phyloP scores from a whole-genome alignment of 78 protist species.

The Cavenderia fasciculata region DNA sequence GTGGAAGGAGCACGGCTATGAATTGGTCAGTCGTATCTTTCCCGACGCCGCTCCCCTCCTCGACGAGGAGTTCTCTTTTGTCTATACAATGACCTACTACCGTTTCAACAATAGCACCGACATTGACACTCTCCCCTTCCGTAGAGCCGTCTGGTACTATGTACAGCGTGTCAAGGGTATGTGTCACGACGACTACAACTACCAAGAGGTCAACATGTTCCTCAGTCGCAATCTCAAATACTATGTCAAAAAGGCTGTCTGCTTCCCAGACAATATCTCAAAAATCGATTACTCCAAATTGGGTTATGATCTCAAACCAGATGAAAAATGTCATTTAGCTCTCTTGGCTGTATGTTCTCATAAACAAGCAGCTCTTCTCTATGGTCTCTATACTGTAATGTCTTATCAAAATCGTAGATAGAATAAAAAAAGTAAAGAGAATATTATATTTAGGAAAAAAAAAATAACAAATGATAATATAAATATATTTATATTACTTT shows the following conservation, averaged over 20 bases:
- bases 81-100: conserved; percentile 81
- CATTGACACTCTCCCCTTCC: conserved; percentile 83
- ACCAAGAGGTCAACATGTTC: conserved; percentile 81
- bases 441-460: too few species aligned
- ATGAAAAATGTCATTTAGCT: conserved; percentile 82
- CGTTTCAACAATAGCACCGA: conserved; percentile 60
- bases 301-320: conserved; percentile 72
- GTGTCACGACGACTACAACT: conserved; percentile 87
- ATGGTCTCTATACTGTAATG: conserved; percentile 80
- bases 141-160: conserved; percentile 89
- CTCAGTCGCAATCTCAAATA: conserved; percentile 71
- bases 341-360: conserved; percentile 76
- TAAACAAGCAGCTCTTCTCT: conserved; percentile 77
- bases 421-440: neutral
- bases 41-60: conserved; percentile 80
- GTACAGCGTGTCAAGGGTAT: conserved; percentile 86
- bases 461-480: too few species aligned
- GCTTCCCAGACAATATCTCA: conserved; percentile 76
- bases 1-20: conserved; percentile 86
- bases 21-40: conserved; percentile 71
- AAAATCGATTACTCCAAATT: conserved; percentile 72
- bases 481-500: too few species aligned
- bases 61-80: conserved; percentile 80
- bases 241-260: conserved; percentile 84
- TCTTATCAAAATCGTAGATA: conserved; percentile 73